Conservation (phyloP, 2,329 filamentous ascomycete genomes). For the Epichloe uncinata region DNA sequence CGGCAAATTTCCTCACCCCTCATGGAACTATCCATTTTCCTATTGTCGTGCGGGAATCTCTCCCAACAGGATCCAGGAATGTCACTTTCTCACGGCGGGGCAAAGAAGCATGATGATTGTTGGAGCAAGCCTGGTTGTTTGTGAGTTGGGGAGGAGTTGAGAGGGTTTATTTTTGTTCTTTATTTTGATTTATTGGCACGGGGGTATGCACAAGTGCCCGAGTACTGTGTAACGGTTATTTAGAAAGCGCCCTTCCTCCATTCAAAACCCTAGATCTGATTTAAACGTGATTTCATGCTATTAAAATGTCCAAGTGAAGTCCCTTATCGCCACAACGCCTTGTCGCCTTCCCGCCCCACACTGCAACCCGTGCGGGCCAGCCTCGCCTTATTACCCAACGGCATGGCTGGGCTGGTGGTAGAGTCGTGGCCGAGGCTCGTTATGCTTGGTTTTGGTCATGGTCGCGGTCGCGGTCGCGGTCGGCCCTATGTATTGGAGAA, state of each 20-base stretch:
- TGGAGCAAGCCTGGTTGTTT: not conserved
- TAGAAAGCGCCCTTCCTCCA: slow-evolving; percentile 20
- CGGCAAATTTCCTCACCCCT: not conserved
- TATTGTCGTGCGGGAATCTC: not conserved
- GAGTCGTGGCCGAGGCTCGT: not conserved
- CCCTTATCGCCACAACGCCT: slow-evolving; percentile 1
- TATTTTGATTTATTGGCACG: not conserved
- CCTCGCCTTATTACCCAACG: not conserved
- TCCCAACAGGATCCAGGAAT: not conserved
- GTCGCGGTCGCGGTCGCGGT: not conserved
- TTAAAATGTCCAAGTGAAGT: slow-evolving; percentile 5
- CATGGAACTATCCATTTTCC: not conserved
- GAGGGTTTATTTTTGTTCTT: not conserved
- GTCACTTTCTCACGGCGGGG: not conserved
- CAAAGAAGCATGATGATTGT: not conserved
- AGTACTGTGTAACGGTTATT: slow-evolving; percentile 10
- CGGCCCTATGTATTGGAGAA: not conserved
- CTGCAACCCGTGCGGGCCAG: not conserved
- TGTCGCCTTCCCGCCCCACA: not conserved
- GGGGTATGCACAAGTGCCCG: not conserved
- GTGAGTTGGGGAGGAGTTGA: not conserved
- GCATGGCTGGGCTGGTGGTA: not conserved
- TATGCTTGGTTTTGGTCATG: not conserved
- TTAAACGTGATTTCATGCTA: slow-evolving; percentile 9
- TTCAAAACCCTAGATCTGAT: slow-evolving; percentile 22